phyloP scores from a whole-genome alignment of 2,329 filamentous ascomycete species.

The Sphaerulina vaccinii region DNA sequence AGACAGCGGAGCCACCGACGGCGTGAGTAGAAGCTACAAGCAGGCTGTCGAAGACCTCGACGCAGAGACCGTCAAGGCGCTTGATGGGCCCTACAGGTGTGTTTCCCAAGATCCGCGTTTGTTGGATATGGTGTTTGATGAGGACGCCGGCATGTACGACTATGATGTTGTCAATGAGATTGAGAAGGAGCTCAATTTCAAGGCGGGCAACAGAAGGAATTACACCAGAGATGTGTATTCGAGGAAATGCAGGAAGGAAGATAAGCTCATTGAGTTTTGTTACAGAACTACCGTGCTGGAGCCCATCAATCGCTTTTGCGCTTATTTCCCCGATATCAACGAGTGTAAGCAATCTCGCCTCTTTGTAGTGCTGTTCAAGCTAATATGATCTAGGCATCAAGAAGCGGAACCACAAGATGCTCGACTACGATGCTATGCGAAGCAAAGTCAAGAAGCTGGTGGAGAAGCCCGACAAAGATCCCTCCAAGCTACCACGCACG shows the following conservation, averaged over 20 bases:
- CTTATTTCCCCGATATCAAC: slow-evolving; percentile 98
- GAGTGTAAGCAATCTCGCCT: slow-evolving; percentile 62
- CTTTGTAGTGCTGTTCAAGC: slow-evolving; percentile 2
- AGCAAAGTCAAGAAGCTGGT: slow-evolving; percentile 95
- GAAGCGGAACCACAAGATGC: slow-evolving; percentile 96
- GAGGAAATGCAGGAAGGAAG: slow-evolving; percentile 17
- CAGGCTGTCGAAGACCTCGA: slow-evolving; percentile 97
- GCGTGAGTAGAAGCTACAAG: slow-evolving; percentile 95
- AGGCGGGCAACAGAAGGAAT: slow-evolving; percentile 24
- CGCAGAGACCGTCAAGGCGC: slow-evolving; percentile 95
- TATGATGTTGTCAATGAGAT: slow-evolving; percentile 25
- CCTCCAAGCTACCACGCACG: slow-evolving; percentile 89
- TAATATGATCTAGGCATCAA: slow-evolving; percentile 67
- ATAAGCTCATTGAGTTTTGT: slow-evolving; percentile 35
- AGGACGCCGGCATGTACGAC: slow-evolving; percentile 23
- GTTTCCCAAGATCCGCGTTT: slow-evolving; percentile 26
- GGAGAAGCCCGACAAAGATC: slow-evolving; percentile 98
- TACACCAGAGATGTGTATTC: slow-evolving; percentile 20
- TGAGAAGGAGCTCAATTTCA: slow-evolving; percentile 33
- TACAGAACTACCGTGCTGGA: slow-evolving; percentile 84
- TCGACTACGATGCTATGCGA: slow-evolving; percentile 95
- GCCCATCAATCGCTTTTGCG: slow-evolving; percentile 92
- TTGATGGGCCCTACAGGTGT: slow-evolving; percentile 90
- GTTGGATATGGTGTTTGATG: slow-evolving; percentile 19
- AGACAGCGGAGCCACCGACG: slow-evolving; percentile 89